Conservation (phyloP, 2,329 filamentous ascomycete species). For the Cladosporium sp. region DNA sequence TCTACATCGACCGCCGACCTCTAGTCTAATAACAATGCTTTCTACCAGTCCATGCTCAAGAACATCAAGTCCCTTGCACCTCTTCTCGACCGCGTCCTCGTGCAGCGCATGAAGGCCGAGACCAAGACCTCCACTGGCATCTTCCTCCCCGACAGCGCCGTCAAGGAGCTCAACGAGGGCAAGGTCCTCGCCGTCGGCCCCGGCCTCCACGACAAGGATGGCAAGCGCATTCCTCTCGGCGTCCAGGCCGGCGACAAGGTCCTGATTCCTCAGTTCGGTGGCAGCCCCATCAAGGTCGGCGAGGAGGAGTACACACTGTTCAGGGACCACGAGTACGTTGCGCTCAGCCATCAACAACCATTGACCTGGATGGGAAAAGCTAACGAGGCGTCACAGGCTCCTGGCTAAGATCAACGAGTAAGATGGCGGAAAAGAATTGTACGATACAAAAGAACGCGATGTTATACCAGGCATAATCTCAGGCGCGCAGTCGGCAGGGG, state of each 20-base stretch:
- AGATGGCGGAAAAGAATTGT: slow-evolving; percentile 34
- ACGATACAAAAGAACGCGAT: slow-evolving; percentile 15
- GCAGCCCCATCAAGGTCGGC: slow-evolving; percentile 92
- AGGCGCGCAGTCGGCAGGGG: neutral
- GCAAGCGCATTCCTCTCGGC: slow-evolving; percentile 81
- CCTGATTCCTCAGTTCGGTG: slow-evolving; percentile 93
- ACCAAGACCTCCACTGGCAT: slow-evolving; percentile 94
- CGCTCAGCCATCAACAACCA: neutral
- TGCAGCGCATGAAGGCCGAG: slow-evolving; percentile 97
- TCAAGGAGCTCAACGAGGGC: slow-evolving; percentile 98
- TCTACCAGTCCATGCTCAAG: slow-evolving; percentile 64
- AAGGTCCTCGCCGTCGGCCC: slow-evolving; percentile 95
- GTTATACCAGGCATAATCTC: slow-evolving; percentile 16
- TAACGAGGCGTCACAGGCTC: slow-evolving; percentile 61
- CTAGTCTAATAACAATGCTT: neutral
- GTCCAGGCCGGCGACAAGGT: slow-evolving; percentile 86
- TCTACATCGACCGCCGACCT: neutral
- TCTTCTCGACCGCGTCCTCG: slow-evolving; percentile 95
- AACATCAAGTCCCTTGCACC: slow-evolving; percentile 93
- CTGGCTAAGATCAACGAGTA: slow-evolving; percentile 99
- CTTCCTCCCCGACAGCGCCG: slow-evolving; percentile 93
- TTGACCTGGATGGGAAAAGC: slow-evolving; percentile 3
- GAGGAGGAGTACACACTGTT: slow-evolving; percentile 96
- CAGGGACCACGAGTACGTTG: slow-evolving; percentile 93
- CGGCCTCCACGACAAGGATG: slow-evolving; percentile 81